These are phyloP conservation scores for Graphilbum ipis-grandicollis DNA, from an alignment of 2,329 filamentous ascomycete genomes.

Conservation along the genomic window DNA sequence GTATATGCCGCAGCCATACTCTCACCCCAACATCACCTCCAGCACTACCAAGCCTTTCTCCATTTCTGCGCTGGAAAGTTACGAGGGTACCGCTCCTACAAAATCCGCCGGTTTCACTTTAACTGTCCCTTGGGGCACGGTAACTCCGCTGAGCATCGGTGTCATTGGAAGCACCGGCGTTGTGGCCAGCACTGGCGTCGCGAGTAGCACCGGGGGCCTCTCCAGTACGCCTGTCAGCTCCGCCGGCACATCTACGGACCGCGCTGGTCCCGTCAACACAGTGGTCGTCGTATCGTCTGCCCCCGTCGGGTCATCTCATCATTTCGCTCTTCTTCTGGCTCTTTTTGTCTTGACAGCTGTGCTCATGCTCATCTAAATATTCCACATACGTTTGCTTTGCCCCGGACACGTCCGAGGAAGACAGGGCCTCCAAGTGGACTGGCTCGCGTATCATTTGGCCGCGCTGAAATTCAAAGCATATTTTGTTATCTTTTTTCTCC, in stretches of 20 bases:
- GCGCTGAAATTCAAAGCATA: background rate
- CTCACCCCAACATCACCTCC: background rate
- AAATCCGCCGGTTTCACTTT: background rate
- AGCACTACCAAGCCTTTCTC: too few relatives aligned
- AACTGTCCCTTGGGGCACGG: slow-evolving; percentile 6
- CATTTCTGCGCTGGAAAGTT: background rate
- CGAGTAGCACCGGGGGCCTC: too few relatives aligned
- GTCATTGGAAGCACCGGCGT: slow-evolving; percentile 12
- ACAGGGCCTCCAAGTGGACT: too few relatives aligned
- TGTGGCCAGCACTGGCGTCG: background rate
- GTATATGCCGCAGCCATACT: background rate
- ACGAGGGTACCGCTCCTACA: background rate
- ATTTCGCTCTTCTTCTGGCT: slow-evolving; percentile 15
- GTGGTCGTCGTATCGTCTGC: slow-evolving; percentile 14
- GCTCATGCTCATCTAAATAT: slow-evolving; percentile 14
- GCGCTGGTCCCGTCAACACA: slow-evolving; percentile 6
- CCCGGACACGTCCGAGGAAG: too few relatives aligned
- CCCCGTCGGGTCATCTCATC: slow-evolving; percentile 10
- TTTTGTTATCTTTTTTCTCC: background rate
- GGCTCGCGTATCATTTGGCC: background rate
- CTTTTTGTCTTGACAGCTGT: slow-evolving; percentile 12
- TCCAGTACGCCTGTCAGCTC: too few relatives aligned
- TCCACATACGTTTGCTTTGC: background rate
- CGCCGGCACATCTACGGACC: too few relatives aligned
- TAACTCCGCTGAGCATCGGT: background rate